phyloP scores from a whole-genome alignment of 192 early-diverging fungal species.

The Thamnidium elegans region DNA sequence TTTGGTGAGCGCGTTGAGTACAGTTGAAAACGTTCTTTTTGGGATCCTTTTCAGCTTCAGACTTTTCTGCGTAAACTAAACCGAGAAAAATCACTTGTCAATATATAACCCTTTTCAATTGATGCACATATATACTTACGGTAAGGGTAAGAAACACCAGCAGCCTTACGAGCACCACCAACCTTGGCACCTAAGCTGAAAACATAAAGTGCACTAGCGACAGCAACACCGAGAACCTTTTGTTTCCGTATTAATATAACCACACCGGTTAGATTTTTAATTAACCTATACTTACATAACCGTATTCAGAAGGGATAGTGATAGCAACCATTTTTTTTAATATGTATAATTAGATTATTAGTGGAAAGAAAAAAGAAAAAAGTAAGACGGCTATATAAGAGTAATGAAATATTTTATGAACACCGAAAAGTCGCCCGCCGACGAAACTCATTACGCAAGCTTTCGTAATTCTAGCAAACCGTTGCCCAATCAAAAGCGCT shows the following conservation, averaged over 20 bases:
- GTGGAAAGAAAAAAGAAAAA: constrained; percentile 9
- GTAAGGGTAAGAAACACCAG: constrained; percentile 65
- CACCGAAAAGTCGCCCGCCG: too few species aligned
- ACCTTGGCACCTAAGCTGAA: constrained; percentile 32
- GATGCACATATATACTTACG: constrained; percentile 31
- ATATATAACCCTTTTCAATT: background rate
- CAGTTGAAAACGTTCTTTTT: constrained; percentile 76
- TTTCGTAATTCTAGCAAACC: constrained; percentile 1
- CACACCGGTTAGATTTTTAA: too few species aligned
- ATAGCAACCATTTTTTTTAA: constrained; percentile 37
- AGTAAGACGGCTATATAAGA: background rate
- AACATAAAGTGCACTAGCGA: background rate
- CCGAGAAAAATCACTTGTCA: background rate
- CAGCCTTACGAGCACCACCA: constrained; percentile 54
- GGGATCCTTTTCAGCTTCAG: constrained; percentile 58
- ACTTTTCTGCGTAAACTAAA: constrained; percentile 54
- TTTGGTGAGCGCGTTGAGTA: constrained; percentile 60
- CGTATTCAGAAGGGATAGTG: constrained; percentile 50
- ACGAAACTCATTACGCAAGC: background rate
- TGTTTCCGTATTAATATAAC: constrained; percentile 10
- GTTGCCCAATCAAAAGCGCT: background rate
- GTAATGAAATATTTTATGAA: too few species aligned
- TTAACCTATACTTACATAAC: constrained; percentile 53
- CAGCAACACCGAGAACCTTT: constrained; percentile 16
- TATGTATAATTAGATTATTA: too few species aligned